Percentiles rank a stretch among this genome's conserved stretches.
Evolutionary conservation across 768 basidiomycete species (phyloP).

Genomic region (Kwoniella sp.): DNA sequence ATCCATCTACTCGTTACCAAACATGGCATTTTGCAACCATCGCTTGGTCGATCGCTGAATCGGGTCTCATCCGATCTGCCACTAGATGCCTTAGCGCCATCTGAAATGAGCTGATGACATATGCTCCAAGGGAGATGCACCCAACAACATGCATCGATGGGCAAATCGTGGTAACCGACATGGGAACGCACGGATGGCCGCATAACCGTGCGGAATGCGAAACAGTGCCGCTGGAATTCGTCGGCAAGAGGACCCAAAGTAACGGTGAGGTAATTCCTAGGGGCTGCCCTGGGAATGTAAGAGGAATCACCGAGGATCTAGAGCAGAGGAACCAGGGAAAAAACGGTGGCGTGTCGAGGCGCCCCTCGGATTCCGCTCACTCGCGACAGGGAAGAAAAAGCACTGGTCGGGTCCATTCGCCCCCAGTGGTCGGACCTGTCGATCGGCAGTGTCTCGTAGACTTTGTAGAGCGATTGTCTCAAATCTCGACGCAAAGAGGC

Average conservation of each 20-base stretch:
- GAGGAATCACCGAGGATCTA: background rate
- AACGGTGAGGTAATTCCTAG: slow-evolving; percentile 23
- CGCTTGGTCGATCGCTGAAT: background rate
- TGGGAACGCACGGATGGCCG: background rate
- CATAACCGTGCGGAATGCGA: slow-evolving; percentile 2
- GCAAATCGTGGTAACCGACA: background rate
- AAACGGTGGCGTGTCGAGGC: slow-evolving; percentile 3
- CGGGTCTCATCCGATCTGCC: background rate
- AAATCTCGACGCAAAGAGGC: slow-evolving; percentile 21
- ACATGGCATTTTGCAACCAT: background rate
- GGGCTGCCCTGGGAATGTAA: background rate
- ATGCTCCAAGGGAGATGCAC: no score
- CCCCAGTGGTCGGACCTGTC: slow-evolving; percentile 13
- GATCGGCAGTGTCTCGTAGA: slow-evolving; percentile 21
- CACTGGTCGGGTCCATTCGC: background rate
- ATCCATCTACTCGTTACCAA: background rate
- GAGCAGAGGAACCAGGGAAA: background rate
- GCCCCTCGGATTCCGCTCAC: no score
- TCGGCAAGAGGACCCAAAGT: slow-evolving; percentile 10
- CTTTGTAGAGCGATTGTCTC: background rate
- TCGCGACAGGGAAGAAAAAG: background rate
- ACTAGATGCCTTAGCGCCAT: slow-evolving; percentile 11
- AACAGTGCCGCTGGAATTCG: background rate
- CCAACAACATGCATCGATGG: background rate
- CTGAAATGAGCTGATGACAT: background rate